Percentiles rank a stretch among this genome's conserved stretches.
Evolutionary conservation across 2,329 filamentous ascomycete species (phyloP).

Genomic region (Colletotrichum sp.): DNA sequence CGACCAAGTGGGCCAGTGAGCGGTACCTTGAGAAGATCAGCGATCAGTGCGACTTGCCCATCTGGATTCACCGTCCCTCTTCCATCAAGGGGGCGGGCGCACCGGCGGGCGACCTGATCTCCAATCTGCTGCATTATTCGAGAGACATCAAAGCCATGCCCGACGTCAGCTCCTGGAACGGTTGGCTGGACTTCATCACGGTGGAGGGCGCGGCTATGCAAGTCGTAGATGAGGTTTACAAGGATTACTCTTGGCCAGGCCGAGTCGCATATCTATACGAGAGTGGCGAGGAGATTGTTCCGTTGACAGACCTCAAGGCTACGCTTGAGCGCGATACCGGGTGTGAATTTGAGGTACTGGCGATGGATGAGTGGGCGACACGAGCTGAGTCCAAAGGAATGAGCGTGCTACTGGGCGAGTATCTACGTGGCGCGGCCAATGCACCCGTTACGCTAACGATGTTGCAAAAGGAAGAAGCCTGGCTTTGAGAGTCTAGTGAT

Average conservation of each 20-base stretch:
- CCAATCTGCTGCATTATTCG: neutral
- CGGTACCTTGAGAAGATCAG: conserved; percentile 29
- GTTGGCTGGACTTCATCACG: neutral
- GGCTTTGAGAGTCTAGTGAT: neutral
- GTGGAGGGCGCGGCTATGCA: neutral
- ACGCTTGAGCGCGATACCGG: neutral
- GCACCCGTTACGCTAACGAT: neutral
- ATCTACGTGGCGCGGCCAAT: neutral
- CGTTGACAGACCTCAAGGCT: neutral
- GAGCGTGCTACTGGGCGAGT: neutral
- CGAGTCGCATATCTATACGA: neutral
- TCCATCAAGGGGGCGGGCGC: conserved; percentile 6
- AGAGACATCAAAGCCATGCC: neutral
- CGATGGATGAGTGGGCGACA: neutral
- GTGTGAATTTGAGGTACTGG: neutral
- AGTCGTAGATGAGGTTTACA: neutral
- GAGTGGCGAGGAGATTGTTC: neutral
- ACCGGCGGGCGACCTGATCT: neutral
- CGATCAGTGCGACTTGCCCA: neutral
- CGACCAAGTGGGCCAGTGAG: conserved; percentile 38
- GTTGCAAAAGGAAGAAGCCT: neutral
- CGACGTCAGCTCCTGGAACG: neutral
- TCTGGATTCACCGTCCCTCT: conserved; percentile 22
- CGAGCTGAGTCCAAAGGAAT: neutral
- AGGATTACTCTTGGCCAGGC: neutral